phyloP scores from a whole-genome alignment of 2,329 filamentous ascomycete species.

The Diplodia corticola region DNA sequence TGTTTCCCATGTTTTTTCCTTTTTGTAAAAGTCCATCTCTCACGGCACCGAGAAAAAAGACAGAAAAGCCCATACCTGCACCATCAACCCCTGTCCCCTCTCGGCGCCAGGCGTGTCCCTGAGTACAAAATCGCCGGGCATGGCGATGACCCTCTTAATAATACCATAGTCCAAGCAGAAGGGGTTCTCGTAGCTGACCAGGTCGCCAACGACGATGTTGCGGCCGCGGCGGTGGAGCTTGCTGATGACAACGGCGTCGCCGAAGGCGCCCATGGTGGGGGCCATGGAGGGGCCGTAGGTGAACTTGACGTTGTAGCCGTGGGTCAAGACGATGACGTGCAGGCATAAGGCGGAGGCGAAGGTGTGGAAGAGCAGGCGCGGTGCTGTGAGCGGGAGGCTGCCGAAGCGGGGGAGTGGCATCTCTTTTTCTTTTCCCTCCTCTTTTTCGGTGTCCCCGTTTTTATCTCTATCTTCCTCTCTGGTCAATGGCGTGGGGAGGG shows the following conservation, averaged over 20 bases:
- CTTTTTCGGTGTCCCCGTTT: background rate
- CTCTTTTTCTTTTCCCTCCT: conserved; percentile 31
- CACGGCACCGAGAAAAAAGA: background rate
- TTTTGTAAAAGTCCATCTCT: too few relatives aligned
- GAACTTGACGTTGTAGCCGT: conserved; percentile 61
- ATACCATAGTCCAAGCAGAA: conserved; percentile 58
- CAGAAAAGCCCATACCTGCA: conserved; percentile 56
- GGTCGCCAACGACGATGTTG: conserved; percentile 72
- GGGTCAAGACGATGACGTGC: conserved; percentile 44
- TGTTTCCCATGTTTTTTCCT: too few relatives aligned
- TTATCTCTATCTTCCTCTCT: background rate
- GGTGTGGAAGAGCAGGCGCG: conserved; percentile 23
- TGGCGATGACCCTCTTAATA: conserved; percentile 71
- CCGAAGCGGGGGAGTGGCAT: conserved; percentile 25
- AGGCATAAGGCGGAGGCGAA: conserved; percentile 24
- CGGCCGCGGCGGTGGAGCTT: conserved; percentile 69
- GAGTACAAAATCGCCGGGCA: conserved; percentile 68
- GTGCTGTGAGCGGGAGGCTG: background rate
- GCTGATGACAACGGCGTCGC: conserved; percentile 69
- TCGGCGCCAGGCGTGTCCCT: conserved; percentile 58
- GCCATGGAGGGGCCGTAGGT: conserved; percentile 83
- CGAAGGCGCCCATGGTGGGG: conserved; percentile 70
- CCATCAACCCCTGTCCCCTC: conserved; percentile 49
- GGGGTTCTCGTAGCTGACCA: conserved; percentile 78
- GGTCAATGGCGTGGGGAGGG: background rate